Evolutionary conservation across 1,284 basidiomycete genomes (phyloP), one percentile per base, ranked within the genome.

Genomic region (Malassezia nana): DNA sequence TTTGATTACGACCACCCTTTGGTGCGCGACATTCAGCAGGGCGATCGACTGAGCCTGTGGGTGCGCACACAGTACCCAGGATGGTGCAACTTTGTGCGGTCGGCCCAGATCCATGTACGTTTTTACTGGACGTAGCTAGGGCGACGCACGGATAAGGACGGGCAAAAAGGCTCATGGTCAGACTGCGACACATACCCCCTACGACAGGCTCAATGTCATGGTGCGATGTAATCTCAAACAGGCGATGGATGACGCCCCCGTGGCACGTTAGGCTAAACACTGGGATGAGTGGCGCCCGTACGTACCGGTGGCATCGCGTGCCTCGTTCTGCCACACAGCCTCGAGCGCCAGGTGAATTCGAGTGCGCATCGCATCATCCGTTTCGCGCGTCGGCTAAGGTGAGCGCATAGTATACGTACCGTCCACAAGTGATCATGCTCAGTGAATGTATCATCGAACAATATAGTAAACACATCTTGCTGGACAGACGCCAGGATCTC

Each of bases 391-490:
- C 12, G 51, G 51, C 45, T 52, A 33, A 6, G 9, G 20, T 18
- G 24, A 32, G n/a, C 13, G 3, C 18, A 18, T 20, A 7, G 22
- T 20, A 9, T 0, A 45, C 50, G 16, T 39, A 51, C 50, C 16
- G 29, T 46, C 50, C 51, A 53, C 30, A 53, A 6, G n/a, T 12
- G 7, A 31, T 53, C 51, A n/a, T 47, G 38, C 16, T 53, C 51
- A 4, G 29, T 20, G 18, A 50, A 43, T 4, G 12, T 5, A 22
- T 22, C 29, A 20, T 41, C 39, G 16, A 49, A 49, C 16, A 49
- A 16, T n/a, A 47, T 20, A 6, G n/a, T 26, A 38, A 38, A 38
- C 20, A 38, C 35, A 38, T 38, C 35, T 15, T 38, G 35, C 12
- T 38, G 35, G 35, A 38, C 35, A 38, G 16, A 18, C 35, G n/a